Percentiles rank a stretch among this genome's conserved stretches.
These are phyloP conservation scores for Lipomyces yarrowii DNA, from an alignment of 1,139 yeast species.

Conservation along the genomic window DNA sequence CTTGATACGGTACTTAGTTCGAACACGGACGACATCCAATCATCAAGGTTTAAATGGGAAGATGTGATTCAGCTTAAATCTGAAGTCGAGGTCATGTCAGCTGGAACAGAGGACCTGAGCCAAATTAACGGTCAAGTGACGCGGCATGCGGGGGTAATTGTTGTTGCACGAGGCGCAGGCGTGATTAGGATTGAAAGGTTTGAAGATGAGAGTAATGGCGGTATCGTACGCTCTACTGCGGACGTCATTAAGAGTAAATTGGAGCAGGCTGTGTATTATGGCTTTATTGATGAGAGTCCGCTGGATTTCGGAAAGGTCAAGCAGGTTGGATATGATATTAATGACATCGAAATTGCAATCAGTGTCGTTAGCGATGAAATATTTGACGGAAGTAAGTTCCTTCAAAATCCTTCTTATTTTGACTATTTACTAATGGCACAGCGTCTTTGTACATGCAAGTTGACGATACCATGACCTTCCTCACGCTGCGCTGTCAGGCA, in stretches of 20 bases:
- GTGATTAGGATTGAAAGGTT: conserved; percentile 62
- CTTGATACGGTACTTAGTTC: conserved; percentile 56
- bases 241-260: conserved; percentile 42
- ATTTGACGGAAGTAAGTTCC: conserved; percentile 19
- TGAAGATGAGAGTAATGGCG: conserved; percentile 36
- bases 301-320: conserved; percentile 55
- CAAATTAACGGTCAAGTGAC: conserved; percentile 35
- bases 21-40: background rate
- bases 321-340: conserved; percentile 37
- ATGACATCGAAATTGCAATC: conserved; percentile 55
- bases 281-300: conserved; percentile 51
- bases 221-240: conserved; percentile 27
- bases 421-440: background rate
- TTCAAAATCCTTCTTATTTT: background rate
- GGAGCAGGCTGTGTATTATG: conserved; percentile 77
- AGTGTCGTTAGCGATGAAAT: conserved; percentile 34
- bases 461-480: conserved; percentile 45
- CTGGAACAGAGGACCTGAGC: conserved; percentile 54
- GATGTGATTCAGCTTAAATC: conserved; percentile 64
- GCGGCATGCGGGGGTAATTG: conserved; percentile 51
- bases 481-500: conserved; percentile 48
- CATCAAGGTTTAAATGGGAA: conserved; percentile 57
- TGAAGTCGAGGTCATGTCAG: conserved; percentile 54
- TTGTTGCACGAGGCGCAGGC: conserved; percentile 64
- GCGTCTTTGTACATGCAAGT: conserved; percentile 24